A percentile compares a stretch with the other conserved stretches of the same genome.
phyloP scores from a whole-genome alignment of 768 basidiomycete genomes.

The Suillus subluteus region DNA sequence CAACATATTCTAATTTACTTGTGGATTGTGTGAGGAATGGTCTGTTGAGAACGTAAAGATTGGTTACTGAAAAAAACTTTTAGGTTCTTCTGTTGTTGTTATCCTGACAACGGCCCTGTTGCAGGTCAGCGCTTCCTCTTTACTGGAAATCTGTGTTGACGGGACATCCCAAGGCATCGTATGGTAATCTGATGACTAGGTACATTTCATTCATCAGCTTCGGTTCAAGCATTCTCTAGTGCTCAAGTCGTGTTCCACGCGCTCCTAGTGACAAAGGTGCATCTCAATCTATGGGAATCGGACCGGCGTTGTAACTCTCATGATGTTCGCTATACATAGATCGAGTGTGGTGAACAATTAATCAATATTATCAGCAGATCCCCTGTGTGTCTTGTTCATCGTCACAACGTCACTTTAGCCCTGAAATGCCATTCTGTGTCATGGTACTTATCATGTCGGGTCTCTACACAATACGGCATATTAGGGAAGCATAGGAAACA shows the following conservation, averaged over 20 bases:
- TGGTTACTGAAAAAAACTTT: not conserved
- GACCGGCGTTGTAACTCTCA: not conserved
- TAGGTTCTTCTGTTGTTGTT: not conserved
- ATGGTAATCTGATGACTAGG: not conserved
- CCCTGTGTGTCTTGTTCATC: not conserved
- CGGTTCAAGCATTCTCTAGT: not conserved
- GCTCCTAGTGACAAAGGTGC: not conserved
- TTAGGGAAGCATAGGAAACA: not conserved
- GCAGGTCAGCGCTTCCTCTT: not conserved
- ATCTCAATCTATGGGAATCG: not conserved
- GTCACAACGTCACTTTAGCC: not conserved
- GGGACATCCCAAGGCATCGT: not conserved
- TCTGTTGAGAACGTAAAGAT: not conserved
- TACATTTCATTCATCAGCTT: too few relatives aligned
- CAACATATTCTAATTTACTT: slow-evolving; percentile 9
- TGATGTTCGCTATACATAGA: not conserved
- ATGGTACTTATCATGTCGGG: not conserved
- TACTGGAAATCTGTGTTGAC: not conserved
- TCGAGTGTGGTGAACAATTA: too few relatives aligned
- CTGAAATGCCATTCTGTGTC: not conserved
- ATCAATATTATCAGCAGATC: not conserved
- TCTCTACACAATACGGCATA: not conserved
- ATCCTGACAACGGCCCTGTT: not conserved
- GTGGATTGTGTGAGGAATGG: slow-evolving; percentile 1
- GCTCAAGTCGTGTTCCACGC: not conserved